Base-by-base conservation (phyloP, 768 basidiomycete species). In the Boletus reticuloceps region DNA sequence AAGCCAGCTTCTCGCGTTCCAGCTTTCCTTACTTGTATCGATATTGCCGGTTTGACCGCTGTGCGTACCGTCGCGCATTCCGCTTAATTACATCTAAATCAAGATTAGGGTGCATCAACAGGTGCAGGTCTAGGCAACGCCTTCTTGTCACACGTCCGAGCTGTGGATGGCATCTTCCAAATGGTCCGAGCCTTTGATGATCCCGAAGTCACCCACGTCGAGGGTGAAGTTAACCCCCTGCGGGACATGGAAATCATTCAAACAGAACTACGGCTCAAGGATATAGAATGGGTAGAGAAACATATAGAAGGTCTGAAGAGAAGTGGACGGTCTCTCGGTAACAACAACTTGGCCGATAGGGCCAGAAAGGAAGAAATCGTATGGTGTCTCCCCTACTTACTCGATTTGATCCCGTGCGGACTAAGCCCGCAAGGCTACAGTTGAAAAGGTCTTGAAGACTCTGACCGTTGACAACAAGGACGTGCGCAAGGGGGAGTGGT, bases 101-200 rank as follows among this genome's bases (percentile, higher is more conserved):
- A 38, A 27, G 42, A 53, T 11, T 49, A 91, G 84, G 96, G 97
- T 55, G 97, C 97, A 2, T 98, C 96, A 12, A 98, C 95, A 32
- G 97, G 97, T 62, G 97, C 93, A 44, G 97, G 97, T 68, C 86
- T 99, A 39, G 97, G 97, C 40, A 99, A 99, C 70, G 85, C 94
- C 27, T 99, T 99, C 80, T 76, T 99, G 70, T 95, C 94, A 12
- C 94, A 98, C 70, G 95, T 99, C 41, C 89, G 97, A 54, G 92
- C 97, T 11, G 96, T 98, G 57, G 97, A 99, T 69, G 97, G 97
- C 65, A 99, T 99, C 67, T 99, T 98, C 80, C 97, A 98, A 71
- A 88, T 98, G 58, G 86, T 98, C 53, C 91, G 97, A 49, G 94
- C 96, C 6, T 99, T 99, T 69, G 97, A 98, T 67, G 97, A 99